Evolutionary conservation across 2,329 filamentous ascomycete species (phyloP), one percentile per base, ranked within the genome.

Genomic region (Beauveria sp.): DNA sequence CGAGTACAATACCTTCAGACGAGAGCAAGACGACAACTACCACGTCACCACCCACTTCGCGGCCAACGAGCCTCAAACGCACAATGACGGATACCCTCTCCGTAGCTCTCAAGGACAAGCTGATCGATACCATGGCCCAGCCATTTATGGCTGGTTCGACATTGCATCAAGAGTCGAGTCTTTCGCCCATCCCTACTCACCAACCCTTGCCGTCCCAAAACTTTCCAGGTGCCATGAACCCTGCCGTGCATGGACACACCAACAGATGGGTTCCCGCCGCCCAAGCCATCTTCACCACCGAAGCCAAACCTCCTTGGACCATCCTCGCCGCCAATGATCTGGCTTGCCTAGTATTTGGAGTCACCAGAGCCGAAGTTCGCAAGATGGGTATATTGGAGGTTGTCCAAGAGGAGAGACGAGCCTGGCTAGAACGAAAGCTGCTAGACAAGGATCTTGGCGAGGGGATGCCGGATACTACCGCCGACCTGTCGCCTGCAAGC

Each of bases 261-360:
- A 94, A 90, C 68, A 86, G 94, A 72, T 96, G 92, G 86, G 87
- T 90, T 16, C 92, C 92, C 8, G 90, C 91, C 47, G 90, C 93
- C 5, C 94, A 99, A 73, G 94, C 94, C 58, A 97, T 99, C 61
- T 99, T 99, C 72, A 96, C 93, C 8, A 99, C 94, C n/a, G 91
- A 96, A 73, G 83, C 90, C 16, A 86, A 89, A 65, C 84, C 91
- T 9, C 94, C 93, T 3, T 99, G 92, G 90, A 99, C 93, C 1
- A 97, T 99, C 63, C 84, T 97, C 58, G 91, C 94, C 3, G 94
- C 94, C 55, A 99, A 99, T 71, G 94, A 99, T 71, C 80, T 99
- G 54, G 94, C 94, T 20, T 99, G 94, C 74, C 80, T 99, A 48
- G 88, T 97, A n/a, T 99, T 97, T 76, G 94, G 94, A n/a, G 91